phyloP scores from a whole-genome alignment of 495 filamentous ascomycete genomes.

The Rhizodiscina lignyota region DNA sequence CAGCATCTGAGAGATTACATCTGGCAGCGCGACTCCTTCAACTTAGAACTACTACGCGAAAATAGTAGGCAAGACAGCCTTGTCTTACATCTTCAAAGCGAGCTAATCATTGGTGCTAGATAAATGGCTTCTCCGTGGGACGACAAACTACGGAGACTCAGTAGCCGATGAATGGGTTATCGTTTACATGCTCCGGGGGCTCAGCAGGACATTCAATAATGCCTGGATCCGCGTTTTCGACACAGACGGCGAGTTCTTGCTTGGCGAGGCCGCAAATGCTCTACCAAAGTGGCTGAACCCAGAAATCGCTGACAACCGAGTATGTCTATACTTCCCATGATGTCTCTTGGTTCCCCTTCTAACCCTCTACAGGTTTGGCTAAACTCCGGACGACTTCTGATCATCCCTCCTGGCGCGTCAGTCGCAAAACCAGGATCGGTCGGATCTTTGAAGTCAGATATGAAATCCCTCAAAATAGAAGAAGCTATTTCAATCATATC shows the following conservation, averaged over 20 bases:
- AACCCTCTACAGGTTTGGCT: conserved; percentile 20
- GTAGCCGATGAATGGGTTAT: conserved; percentile 96
- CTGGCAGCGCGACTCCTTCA: conserved; percentile 79
- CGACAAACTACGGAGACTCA: conserved; percentile 77
- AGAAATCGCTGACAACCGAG: conserved; percentile 71
- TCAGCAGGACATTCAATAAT: conserved; percentile 54
- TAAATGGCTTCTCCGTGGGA: conserved; percentile 37
- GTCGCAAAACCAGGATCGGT: conserved; percentile 14
- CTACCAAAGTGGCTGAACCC: conserved; percentile 85
- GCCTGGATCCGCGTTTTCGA: conserved; percentile 75
- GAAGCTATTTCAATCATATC: conserved; percentile 44
- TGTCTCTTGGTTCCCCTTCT: not conserved
- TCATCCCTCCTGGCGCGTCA: conserved; percentile 43
- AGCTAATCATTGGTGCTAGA: conserved; percentile 6
- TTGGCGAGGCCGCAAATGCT: conserved; percentile 82
- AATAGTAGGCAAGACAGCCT: conserved; percentile 25
- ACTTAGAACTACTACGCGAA: conserved; percentile 40
- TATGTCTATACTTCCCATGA: conserved; percentile 14
- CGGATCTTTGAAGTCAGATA: conserved; percentile 12
- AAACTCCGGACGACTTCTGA: conserved; percentile 50
- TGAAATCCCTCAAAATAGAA: conserved; percentile 29
- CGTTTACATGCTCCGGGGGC: conserved; percentile 72
- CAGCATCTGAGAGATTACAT: conserved; percentile 66
- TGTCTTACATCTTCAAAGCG: not conserved
- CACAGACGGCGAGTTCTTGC: conserved; percentile 84